Base-by-base conservation (phyloP, 2,329 filamentous ascomycete genomes). In the Mollisia scopiformis region DNA sequence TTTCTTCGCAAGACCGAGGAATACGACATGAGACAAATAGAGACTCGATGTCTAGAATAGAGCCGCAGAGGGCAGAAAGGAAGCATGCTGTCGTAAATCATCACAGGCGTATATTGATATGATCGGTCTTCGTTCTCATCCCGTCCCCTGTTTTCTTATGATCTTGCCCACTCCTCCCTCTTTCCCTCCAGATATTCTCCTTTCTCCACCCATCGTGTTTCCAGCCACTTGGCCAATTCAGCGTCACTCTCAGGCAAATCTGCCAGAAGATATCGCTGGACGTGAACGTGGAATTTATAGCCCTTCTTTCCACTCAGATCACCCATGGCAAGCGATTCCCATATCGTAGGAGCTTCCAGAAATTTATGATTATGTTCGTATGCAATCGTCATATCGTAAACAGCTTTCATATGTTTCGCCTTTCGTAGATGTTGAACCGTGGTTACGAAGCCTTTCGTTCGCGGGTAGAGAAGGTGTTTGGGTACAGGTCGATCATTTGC, bases 381-480 rank as follows among this genome's bases (percentile, higher is more conserved):
- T 54, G 81, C 80, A 65, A 85, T 81, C 2, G 82, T 80, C 53
- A 85, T 73, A 68, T 86, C 81, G 71, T 85, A 84, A 21, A 85
- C 79, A 8, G 82, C 82, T 66, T 78, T 81, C 50, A 85, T 75
- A 50, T 84, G 82, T 16, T 79, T 74, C 16, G 81, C 76, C 59
- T 77, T 75, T 49, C 82, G 73, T 55, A 88, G 75, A 59, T 84
- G 80, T 70, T 84, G 80, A 11, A 87, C 82, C 1, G 82, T 84
- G 28, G 83, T 80, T 51, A 87, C 77, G 71, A 88, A 88, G 54
- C 85, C 85, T 70, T 84, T 87, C 21, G 81, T 85, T 31, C 84
- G 79, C 23, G 84, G 84, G 66, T 86, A 87, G 19, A 88, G 78
- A 13, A 86, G 77, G 72, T 88, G 82, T 72, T 78, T 77, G 6